Conservation (phyloP, 768 basidiomycete species). For the Sutorius australiensis region DNA sequence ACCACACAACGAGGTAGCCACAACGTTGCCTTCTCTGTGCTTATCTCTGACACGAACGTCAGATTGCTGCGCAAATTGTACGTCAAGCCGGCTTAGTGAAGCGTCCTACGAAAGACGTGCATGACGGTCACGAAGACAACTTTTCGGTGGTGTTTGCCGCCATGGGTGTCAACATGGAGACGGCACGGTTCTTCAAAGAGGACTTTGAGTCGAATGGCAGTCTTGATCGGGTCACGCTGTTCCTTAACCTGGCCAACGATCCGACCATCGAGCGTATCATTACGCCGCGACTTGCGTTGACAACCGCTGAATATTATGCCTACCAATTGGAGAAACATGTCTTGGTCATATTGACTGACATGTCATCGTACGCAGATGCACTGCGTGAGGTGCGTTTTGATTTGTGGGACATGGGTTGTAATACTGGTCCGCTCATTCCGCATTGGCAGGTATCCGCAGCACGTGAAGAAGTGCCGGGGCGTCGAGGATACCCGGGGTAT, state of each 20-base stretch:
- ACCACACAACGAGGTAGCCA: constrained; percentile 89
- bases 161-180: constrained; percentile 99
- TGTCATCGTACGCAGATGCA: constrained; percentile 97
- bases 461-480: constrained; percentile 98
- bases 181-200: constrained; percentile 98
- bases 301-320: constrained; percentile 98
- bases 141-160: constrained; percentile 99
- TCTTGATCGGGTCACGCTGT: constrained; percentile 94
- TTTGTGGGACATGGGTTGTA: constrained; percentile 11
- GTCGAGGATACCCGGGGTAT: constrained; percentile 97
- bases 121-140: constrained; percentile 99
- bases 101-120: constrained; percentile 93
- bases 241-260: constrained; percentile 98
- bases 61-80: constrained; percentile 99
- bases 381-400: constrained; percentile 73
- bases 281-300: constrained; percentile 95
- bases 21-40: constrained; percentile 19
- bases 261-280: constrained; percentile 99
- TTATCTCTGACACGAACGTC: constrained; percentile 22
- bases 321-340: constrained; percentile 99
- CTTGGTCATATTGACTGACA: constrained; percentile 97
- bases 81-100: constrained; percentile 98
- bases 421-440: constrained; percentile 7
- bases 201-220: constrained; percentile 99
- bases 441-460: constrained; percentile 78